These are phyloP conservation scores for Chaetomiaceae sp. DNA, from an alignment of 2,329 filamentous ascomycete species.

Conservation along the genomic window DNA sequence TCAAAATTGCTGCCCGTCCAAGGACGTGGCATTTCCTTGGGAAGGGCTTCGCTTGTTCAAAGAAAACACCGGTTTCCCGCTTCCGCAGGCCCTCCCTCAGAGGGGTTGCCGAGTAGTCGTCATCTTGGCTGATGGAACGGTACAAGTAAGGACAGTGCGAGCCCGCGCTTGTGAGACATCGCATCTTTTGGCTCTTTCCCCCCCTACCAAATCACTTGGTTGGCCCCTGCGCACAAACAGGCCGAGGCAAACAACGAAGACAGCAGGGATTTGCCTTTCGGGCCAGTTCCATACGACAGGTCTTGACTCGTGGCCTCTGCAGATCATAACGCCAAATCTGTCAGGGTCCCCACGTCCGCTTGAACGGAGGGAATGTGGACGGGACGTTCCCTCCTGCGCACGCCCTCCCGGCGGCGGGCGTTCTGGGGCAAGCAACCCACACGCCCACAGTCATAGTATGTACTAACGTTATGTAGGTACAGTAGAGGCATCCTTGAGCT, in stretches of 20 bases:
- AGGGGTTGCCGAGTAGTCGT: slow-evolving; percentile 4
- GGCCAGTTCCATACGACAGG: slow-evolving; percentile 21
- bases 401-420: slow-evolving; percentile 1
- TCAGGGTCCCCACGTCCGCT: slow-evolving; percentile 7
- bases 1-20: not conserved
- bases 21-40: slow-evolving; percentile 2
- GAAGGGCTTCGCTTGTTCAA: slow-evolving; percentile 1
- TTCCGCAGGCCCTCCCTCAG: not conserved
- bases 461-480: no score
- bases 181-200: slow-evolving; percentile 10
- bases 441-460: no score
- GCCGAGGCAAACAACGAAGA: slow-evolving; percentile 25
- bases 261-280: slow-evolving; percentile 20
- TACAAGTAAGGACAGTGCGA: slow-evolving; percentile 22
- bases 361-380: slow-evolving; percentile 1
- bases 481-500: not conserved
- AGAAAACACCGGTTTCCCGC: not conserved
- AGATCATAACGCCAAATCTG: slow-evolving; percentile 27
- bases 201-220: slow-evolving; percentile 14
- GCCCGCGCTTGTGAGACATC: not conserved
- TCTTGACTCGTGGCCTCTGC: slow-evolving; percentile 30
- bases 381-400: not conserved
- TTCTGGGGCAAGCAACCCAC: slow-evolving; percentile 6
- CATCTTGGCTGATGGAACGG: slow-evolving; percentile 12
- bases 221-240: slow-evolving; percentile 18